Conservation (phyloP, 1,139 yeast genomes). For the Kurtzmaniella quercitrusa region DNA sequence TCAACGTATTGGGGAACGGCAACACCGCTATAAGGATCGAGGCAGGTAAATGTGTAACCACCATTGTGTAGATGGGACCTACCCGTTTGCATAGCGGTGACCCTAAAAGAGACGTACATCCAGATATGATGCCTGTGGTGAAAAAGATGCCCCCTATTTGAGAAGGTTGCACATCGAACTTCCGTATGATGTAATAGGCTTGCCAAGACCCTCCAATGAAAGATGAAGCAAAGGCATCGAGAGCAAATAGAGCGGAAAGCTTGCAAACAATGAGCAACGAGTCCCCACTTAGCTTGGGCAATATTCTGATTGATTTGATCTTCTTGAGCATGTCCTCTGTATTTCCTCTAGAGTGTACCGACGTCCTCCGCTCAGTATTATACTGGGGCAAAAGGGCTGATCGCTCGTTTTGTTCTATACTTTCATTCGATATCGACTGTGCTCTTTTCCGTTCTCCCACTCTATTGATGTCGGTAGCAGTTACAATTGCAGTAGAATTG, state of each 20-base stretch:
- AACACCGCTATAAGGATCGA: conserved; percentile 33
- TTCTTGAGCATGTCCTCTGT: neutral
- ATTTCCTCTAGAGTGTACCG: neutral
- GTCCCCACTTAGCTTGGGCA: conserved; percentile 2
- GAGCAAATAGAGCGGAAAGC: conserved; percentile 32
- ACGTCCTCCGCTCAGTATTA: neutral
- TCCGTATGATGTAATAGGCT: conserved; percentile 35
- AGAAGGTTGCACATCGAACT: conserved; percentile 29
- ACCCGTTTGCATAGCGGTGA: conserved; percentile 38
- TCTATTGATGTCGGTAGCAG: neutral
- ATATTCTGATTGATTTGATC: conserved; percentile 1
- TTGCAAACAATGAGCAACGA: conserved; percentile 21
- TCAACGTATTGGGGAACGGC: conserved; percentile 31
- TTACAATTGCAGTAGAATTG: conserved; percentile 1
- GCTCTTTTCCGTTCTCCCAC: neutral
- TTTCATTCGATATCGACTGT: neutral
- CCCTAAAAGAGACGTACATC: conserved; percentile 37
- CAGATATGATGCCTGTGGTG: conserved; percentile 34
- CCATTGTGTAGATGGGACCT: conserved; percentile 45
- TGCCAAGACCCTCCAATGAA: conserved; percentile 43
- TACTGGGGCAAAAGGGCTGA: neutral
- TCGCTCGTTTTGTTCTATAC: neutral
- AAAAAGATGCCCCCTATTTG: conserved; percentile 38
- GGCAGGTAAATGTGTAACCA: conserved; percentile 40
- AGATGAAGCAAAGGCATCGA: conserved; percentile 43